These are phyloP conservation scores for Protomyces lactucae-debilis DNA, from an alignment of 1,139 yeast genomes.

Conservation along the genomic window DNA sequence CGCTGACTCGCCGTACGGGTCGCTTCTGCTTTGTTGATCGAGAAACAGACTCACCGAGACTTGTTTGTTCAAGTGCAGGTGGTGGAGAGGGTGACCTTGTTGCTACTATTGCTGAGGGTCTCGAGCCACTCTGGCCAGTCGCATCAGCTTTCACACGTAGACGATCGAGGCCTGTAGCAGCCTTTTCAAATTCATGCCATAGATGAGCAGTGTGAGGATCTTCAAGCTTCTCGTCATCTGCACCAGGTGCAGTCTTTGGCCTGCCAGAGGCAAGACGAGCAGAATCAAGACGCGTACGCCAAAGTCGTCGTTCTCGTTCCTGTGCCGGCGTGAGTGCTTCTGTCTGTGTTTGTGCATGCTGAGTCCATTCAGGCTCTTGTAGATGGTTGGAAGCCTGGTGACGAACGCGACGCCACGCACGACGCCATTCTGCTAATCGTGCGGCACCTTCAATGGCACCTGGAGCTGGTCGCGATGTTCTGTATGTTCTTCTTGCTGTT, in stretches of 20 bases:
- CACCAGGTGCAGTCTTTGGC: not conserved
- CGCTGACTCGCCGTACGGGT: not conserved
- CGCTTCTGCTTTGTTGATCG: not conserved
- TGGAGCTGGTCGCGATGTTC: not conserved
- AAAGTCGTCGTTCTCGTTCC: slow-evolving; percentile 11
- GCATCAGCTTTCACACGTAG: not conserved
- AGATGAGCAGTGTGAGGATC: slow-evolving; percentile 9
- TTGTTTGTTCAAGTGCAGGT: not conserved
- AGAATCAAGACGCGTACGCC: slow-evolving; percentile 12
- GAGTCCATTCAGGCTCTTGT: not conserved
- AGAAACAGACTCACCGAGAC: not conserved
- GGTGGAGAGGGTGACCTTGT: not conserved
- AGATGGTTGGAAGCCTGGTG: slow-evolving; percentile 9
- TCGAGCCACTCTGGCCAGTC: not conserved
- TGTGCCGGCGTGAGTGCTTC: slow-evolving; percentile 2
- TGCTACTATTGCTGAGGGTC: not conserved
- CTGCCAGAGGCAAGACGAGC: not conserved
- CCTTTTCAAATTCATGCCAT: slow-evolving; percentile 20
- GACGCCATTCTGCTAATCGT: slow-evolving; percentile 14
- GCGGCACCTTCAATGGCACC: not conserved
- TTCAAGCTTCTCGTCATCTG: not conserved
- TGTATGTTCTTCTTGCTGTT: not conserved
- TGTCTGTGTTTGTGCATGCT: not conserved
- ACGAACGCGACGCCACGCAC: slow-evolving; percentile 10
- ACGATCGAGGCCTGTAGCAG: not conserved